Percentiles rank a stretch among this genome's conserved stretches.
Conservation (phyloP, 345 rosid species). For the Trapa bicornis region DNA sequence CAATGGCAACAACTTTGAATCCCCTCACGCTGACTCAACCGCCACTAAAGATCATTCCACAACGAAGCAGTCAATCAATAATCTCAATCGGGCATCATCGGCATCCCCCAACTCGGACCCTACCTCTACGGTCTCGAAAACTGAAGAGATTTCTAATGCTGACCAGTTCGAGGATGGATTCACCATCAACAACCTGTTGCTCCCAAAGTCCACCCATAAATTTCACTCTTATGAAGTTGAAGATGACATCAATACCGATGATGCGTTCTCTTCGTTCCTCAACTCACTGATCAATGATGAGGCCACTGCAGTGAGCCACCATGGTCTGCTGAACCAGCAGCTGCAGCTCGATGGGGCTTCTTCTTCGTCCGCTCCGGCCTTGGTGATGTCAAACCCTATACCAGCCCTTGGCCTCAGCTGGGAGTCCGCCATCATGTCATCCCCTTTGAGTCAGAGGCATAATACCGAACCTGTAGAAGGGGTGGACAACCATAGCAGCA, state of each 20-base stretch:
- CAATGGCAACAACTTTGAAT: not conserved
- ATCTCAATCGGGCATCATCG: too few relatives aligned
- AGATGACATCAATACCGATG: conserved; percentile 21
- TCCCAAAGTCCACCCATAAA: conserved; percentile 2
- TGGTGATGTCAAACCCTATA: conserved; percentile 9
- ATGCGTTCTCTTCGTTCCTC: conserved; percentile 37
- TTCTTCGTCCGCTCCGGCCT: conserved; percentile 5
- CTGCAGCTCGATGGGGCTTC: conserved; percentile 2
- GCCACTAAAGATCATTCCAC: conserved; percentile 8
- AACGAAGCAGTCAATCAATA: conserved; percentile 1
- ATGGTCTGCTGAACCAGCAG: conserved; percentile 13
- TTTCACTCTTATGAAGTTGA: conserved; percentile 10
- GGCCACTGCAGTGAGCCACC: conserved; percentile 14
- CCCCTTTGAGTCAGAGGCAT: conserved; percentile 7
- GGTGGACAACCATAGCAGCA: not conserved
- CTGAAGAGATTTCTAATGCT: not conserved
- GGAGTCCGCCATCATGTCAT: conserved; percentile 24
- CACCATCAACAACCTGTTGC: not conserved
- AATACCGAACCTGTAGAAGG: conserved; percentile 6
- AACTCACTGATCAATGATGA: conserved; percentile 47
- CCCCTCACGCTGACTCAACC: conserved; percentile 8
- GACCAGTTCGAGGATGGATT: not conserved
- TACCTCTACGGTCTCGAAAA: not conserved
- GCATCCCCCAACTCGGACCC: not conserved
- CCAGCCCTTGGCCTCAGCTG: conserved; percentile 15